Evolutionary conservation across 2,329 filamentous ascomycete genomes (phyloP).

Genomic region (Fonsecaea pugnacius): DNA sequence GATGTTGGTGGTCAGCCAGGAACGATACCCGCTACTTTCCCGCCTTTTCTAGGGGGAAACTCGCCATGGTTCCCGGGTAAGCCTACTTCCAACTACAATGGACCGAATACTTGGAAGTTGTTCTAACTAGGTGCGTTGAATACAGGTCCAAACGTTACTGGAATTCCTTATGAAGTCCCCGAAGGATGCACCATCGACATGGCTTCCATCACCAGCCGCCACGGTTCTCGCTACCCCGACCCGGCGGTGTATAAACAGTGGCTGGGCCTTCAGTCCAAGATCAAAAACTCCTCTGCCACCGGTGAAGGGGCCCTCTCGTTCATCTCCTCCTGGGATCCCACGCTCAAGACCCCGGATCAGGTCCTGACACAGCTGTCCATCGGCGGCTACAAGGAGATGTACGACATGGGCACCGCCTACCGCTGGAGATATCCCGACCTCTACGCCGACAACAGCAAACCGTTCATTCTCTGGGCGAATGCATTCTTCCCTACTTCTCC

Average conservation of each 20-base stretch:
- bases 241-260: conserved; percentile 63
- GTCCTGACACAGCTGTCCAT: conserved; percentile 65
- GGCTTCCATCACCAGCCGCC: conserved; percentile 63
- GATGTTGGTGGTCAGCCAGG: not conserved
- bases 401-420: conserved; percentile 47
- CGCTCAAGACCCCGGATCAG: conserved; percentile 58
- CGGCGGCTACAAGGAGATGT: conserved; percentile 65
- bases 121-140: not conserved
- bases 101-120: not conserved
- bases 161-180: conserved; percentile 60
- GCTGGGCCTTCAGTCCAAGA: conserved; percentile 51
- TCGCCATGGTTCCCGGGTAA: conserved; percentile 46
- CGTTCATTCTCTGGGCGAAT: conserved; percentile 68
- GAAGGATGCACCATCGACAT: conserved; percentile 63
- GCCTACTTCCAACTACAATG: conserved; percentile 34
- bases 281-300: conserved; percentile 59
- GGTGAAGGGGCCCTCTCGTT: conserved; percentile 61
- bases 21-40: not conserved
- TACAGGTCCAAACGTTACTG: conserved; percentile 53
- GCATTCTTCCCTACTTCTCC: conserved; percentile 56
- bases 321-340: conserved; percentile 62
- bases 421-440: conserved; percentile 52
- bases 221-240: conserved; percentile 68
- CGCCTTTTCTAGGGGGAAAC: conserved; percentile 6
- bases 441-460: conserved; percentile 51